Evolutionary conservation across 2,329 filamentous ascomycete genomes (phyloP).

Genomic region (Coniochaeta ligniaria): DNA sequence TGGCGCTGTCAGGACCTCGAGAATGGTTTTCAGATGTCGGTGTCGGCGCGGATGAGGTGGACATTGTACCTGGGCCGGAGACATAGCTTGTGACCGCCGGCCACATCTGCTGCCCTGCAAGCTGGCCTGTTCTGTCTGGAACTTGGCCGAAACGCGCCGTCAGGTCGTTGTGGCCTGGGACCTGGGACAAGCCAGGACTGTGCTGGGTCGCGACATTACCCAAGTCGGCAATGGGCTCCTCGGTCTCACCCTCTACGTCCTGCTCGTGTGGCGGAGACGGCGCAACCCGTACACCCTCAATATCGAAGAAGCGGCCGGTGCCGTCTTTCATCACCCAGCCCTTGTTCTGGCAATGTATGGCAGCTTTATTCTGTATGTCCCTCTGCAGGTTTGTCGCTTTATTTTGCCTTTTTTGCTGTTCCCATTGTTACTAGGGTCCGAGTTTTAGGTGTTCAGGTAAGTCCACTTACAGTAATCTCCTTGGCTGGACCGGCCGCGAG

Average conservation of each 20-base stretch:
- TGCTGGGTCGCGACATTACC: neutral
- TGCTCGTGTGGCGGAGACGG: neutral
- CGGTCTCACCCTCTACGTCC: neutral
- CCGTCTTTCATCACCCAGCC: neutral
- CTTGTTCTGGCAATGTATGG: neutral
- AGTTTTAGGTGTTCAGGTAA: neutral
- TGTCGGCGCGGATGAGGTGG: neutral
- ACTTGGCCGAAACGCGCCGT: neutral
- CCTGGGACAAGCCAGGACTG: too few species aligned
- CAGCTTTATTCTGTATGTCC: neutral
- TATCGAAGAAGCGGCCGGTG: neutral
- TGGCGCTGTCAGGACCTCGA: neutral
- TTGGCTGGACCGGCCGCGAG: neutral
- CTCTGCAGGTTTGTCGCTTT: neutral
- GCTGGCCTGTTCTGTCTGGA: neutral
- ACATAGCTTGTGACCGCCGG: neutral
- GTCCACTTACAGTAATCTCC: neutral
- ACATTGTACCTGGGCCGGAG: neutral
- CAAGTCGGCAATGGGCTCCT: neutral
- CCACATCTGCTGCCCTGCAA: neutral
- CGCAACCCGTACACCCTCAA: neutral
- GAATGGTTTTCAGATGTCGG: neutral
- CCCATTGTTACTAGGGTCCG: neutral
- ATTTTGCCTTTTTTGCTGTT: neutral
- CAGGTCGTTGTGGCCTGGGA: neutral